A percentile compares a stretch with the other conserved stretches of the same genome.
Conservation (phyloP, 148 eudicot genomes). For the Mesembryanthemum crystallinum region DNA sequence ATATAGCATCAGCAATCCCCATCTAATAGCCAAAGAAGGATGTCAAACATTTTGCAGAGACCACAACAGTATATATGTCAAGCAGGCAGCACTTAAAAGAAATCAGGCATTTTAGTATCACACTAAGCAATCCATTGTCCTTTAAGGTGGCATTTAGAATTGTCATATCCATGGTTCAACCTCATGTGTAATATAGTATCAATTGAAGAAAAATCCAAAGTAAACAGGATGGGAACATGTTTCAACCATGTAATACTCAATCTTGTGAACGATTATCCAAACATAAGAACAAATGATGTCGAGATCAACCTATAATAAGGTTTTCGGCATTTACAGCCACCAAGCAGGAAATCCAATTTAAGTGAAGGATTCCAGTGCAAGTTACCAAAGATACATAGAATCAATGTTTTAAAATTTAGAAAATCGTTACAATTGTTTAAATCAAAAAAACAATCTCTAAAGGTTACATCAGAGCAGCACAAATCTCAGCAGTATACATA, state of each 20-base stretch:
- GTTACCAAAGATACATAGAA: neutral
- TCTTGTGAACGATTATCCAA: neutral
- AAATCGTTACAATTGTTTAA: neutral
- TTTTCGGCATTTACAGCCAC: no score
- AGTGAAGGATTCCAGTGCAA: neutral
- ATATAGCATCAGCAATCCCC: constrained; percentile 98
- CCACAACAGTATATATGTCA: neutral
- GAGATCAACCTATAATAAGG: no score
- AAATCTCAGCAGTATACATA: neutral
- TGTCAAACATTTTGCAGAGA: constrained; percentile 8
- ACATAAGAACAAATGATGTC: neutral
- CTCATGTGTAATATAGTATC: neutral
- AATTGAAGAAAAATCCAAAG: neutral
- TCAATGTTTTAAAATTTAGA: no score
- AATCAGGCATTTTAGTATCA: neutral
- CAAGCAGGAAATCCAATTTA: neutral
- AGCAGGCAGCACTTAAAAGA: neutral
- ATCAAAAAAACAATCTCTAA: neutral
- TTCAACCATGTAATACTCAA: neutral
- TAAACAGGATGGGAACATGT: neutral
- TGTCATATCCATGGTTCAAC: neutral
- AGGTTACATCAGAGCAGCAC: neutral
- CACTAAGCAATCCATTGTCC: neutral
- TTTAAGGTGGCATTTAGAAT: neutral
- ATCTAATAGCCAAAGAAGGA: constrained; percentile 45